Percentiles rank a stretch among this genome's conserved stretches.
phyloP scores from a whole-genome alignment of 768 basidiomycete genomes.

The Trametes villosa region DNA sequence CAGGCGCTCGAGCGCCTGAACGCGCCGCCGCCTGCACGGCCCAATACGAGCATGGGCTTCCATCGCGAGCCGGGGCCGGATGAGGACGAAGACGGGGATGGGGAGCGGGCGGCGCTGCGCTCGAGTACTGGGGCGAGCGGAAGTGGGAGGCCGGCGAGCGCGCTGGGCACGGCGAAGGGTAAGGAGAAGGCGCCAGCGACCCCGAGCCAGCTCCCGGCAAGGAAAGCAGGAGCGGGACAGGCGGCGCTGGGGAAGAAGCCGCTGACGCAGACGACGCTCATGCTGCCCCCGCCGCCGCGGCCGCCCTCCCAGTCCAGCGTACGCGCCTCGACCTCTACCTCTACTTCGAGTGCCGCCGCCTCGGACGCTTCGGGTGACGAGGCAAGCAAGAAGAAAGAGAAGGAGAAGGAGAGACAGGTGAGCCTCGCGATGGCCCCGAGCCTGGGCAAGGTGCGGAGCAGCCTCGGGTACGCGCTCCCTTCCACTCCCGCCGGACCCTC shows the following conservation, averaged over 20 bases:
- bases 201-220: not conserved
- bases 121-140: constrained; percentile 18
- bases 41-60: constrained; percentile 75
- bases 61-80: constrained; percentile 34
- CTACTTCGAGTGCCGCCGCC: too few species aligned
- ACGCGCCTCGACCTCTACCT: too few species aligned
- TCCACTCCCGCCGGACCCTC: not conserved
- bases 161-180: constrained; percentile 13
- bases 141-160: constrained; percentile 19
- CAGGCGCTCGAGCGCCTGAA: constrained; percentile 73
- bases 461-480: not conserved
- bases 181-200: not conserved
- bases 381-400: not conserved
- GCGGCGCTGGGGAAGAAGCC: not conserved
- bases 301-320: too few species aligned
- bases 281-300: constrained; percentile 29
- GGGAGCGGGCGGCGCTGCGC: not conserved
- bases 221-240: not conserved
- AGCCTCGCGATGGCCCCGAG: constrained; percentile 10
- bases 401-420: not conserved
- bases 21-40: constrained; percentile 65
- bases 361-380: too few species aligned
- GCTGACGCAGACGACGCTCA: constrained; percentile 22
- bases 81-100: constrained; percentile 31
- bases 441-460: not conserved